These are phyloP conservation scores for Komagataea norvegica DNA, from an alignment of 1,139 yeast species.

Conservation along the genomic window DNA sequence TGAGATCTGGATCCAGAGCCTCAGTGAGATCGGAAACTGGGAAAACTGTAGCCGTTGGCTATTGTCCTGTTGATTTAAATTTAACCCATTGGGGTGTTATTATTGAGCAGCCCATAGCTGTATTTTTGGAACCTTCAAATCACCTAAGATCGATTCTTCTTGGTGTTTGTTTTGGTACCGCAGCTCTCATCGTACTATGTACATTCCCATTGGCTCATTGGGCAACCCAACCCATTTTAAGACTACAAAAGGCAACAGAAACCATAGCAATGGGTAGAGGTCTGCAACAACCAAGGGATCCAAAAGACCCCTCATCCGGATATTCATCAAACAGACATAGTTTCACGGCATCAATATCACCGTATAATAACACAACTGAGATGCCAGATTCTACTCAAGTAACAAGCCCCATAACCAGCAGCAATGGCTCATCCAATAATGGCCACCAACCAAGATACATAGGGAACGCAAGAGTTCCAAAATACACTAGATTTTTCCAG, in stretches of 20 bases:
- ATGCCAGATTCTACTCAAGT: constrained; percentile 26
- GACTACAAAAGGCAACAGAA: constrained; percentile 81
- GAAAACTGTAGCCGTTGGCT: constrained; percentile 64
- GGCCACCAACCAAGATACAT: constrained; percentile 35
- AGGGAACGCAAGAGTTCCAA: constrained; percentile 43
- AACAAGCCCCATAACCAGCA: constrained; percentile 3
- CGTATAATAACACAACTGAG: constrained; percentile 6
- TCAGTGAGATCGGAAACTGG: constrained; percentile 41
- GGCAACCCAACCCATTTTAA: constrained; percentile 80
- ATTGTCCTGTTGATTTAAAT: constrained; percentile 47
- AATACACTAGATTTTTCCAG: constrained; percentile 54
- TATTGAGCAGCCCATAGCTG: constrained; percentile 58
- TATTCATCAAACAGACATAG: constrained; percentile 9
- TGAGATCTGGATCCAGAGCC: constrained; percentile 47
- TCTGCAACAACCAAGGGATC: constrained; percentile 20
- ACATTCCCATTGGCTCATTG: constrained; percentile 82
- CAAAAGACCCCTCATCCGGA: constrained; percentile 11
- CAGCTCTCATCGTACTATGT: constrained; percentile 64
- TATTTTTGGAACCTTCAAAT: constrained; percentile 59
- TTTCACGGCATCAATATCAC: constrained; percentile 4
- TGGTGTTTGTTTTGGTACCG: constrained; percentile 77
- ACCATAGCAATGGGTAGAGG: constrained; percentile 40
- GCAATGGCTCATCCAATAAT: constrained; percentile 2
- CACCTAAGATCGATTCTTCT: constrained; percentile 63
- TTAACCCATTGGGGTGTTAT: constrained; percentile 70